Evolutionary conservation across 257 asterid species (phyloP).

Genomic region (Solanum corneliomulleri): DNA sequence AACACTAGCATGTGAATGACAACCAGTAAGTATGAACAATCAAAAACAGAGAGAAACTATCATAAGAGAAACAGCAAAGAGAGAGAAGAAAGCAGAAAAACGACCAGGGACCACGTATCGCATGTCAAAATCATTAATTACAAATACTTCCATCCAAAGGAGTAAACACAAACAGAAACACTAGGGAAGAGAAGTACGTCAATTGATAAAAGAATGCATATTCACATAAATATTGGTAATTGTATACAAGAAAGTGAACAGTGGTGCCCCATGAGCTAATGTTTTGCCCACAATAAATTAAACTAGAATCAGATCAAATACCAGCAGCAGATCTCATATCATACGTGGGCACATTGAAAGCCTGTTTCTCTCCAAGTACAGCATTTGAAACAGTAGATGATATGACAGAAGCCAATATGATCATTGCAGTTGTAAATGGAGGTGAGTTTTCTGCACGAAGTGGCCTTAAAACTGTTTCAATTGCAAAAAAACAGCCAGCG

Average conservation of each 20-base stretch:
- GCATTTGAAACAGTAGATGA: conserved; percentile 99
- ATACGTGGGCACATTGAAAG: conserved; percentile 97
- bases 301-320: conserved; percentile 66
- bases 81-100: not conserved
- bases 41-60: not conserved
- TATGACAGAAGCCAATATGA: conserved; percentile 93
- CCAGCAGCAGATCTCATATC: conserved; percentile 99
- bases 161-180: not conserved
- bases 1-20: not conserved
- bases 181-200: not conserved
- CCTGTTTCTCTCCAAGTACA: conserved; percentile 96
- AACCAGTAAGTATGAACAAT: not conserved
- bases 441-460: conserved; percentile 98
- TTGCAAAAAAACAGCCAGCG: conserved; percentile 99
- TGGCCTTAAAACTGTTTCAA: conserved; percentile 95
- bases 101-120: not conserved
- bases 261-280: not conserved
- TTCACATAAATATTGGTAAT: not conserved
- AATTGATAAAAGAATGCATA: not conserved
- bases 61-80: not conserved
- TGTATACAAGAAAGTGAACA: not conserved
- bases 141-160: not conserved
- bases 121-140: not conserved
- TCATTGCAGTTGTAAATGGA: conserved; percentile 99
- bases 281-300: not conserved